Evolutionary conservation across 129 eudicot species (phyloP).

Genomic region (Flaveria ramosissima): DNA sequence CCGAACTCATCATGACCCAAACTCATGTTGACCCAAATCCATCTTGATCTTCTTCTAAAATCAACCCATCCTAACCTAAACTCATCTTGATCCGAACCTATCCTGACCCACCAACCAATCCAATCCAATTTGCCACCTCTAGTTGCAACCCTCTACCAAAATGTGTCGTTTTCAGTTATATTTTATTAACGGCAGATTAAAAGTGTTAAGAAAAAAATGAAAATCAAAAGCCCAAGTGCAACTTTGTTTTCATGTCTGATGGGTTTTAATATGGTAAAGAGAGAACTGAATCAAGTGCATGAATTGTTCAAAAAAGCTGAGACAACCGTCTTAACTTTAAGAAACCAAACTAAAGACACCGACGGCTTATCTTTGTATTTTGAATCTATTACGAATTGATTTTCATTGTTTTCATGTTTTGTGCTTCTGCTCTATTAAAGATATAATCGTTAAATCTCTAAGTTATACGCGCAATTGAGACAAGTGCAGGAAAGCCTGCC

Average conservation of each 20-base stretch:
- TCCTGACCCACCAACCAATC: too few relatives aligned
- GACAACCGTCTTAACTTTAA: conserved; percentile 82
- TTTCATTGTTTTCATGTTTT: neutral
- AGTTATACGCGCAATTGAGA: neutral
- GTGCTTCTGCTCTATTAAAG: neutral
- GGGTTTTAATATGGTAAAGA: conserved; percentile 36
- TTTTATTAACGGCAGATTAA: neutral
- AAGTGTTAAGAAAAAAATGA: neutral
- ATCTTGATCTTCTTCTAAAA: too few relatives aligned
- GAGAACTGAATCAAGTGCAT: conserved; percentile 80
- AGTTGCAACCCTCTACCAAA: too few relatives aligned
- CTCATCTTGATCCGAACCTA: too few relatives aligned
- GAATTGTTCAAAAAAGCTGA: conserved; percentile 74
- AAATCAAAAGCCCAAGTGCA: too few relatives aligned
- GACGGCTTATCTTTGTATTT: neutral
- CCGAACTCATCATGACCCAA: too few relatives aligned
- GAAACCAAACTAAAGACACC: conserved; percentile 58
- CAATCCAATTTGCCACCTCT: too few relatives aligned
- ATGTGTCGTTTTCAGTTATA: too few relatives aligned
- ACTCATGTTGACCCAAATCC: too few relatives aligned
- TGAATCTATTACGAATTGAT: neutral
- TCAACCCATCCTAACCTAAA: too few relatives aligned
- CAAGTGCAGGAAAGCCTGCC: neutral
- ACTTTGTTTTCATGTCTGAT: neutral
- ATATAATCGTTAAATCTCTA: neutral